Evolutionary conservation across 331 rosid species (phyloP), one percentile per base, ranked within the genome.

Genomic region (Quercus lobata): DNA sequence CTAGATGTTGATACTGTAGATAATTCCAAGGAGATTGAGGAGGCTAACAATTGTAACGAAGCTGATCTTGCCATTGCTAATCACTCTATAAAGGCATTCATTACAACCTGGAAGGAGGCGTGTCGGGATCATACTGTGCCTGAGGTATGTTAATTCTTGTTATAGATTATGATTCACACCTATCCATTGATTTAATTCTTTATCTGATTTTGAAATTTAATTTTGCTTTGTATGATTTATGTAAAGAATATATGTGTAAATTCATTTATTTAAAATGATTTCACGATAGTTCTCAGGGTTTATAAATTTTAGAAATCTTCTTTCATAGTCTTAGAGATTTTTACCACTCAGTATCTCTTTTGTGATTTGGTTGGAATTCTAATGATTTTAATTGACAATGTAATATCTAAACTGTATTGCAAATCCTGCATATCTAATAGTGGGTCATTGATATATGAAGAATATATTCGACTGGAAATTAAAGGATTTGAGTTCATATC

Each of bases 41-140:
- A 62, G 79, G 74, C 57, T 27, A 78, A 49, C 55, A 49, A 49
- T 49, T 49, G 5, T 21, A 21, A 53, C 35, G 63, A 55, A 73
- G 66, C 76, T 75, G 81, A 86, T 72, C 79, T 84, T 86, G 71
- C 85, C 32, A 82, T 92, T 24, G 0, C 87, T 70, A 25, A 83
- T 55, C 82, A 84, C 54, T 53, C 89, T 81, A 76, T 89, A 87
- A 86, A 81, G 84, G 84, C 81, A 85, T 95, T 92, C 76, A 83
- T 92, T 78, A 57, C 92, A 78, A 90, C 93, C 15, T 92, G 97
- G 98, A 91, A 91, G 91, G 96, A 89, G 63, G 83, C 89, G 41
- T 95, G 98, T 83, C 44, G 10, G 29, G 86, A 86, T 75, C 79
- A 75, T 73, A 76, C 55, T 2, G 85, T 60, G 5, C 22, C 71